Evolutionary conservation across 768 basidiomycete species (phyloP), one percentile per base, ranked within the genome.

Genomic region (Psilocybe sp.): DNA sequence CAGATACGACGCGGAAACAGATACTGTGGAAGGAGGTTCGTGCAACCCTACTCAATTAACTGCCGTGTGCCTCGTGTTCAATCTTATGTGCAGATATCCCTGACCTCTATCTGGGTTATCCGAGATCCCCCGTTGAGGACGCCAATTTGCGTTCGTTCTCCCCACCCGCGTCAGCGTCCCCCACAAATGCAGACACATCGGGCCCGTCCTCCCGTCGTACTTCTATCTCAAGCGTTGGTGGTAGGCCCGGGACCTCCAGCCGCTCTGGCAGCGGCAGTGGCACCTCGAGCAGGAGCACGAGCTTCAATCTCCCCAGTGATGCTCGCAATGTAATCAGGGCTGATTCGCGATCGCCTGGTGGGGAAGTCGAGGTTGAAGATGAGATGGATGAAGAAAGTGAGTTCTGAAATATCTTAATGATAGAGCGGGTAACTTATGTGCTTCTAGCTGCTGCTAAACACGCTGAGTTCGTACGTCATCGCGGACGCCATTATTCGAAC

Each of bases 301-400:
- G 87, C 66, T 92, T 92, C 67, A 89, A 80, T 64, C 73, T 92
- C 32, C 89, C 89, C 0, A 81, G 73, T 56, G 87, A 89, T 48
- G 82, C 84, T 9, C 74, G 80, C 42, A 77, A 75, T 43, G 80
- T 78, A 52, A 80, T 89, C 57, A 70, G 76, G 40, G 71, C 76
- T 48, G 71, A 78, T 52, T 78, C 71, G 1, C 76, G 81, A 31
- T 81, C 85, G 55, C 69, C 76, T 6, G 83, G 81, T 1, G 89
- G 83, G 41, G 86, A 91, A 63, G 76, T 82, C 5, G 87, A 91
- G 59, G 73, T 77, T 50, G 83, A 80, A 4, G 89, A 92, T 53
- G 89, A 90, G 63, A 88, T 92, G 89, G 89, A 92, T 58, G 89
- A 88, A 69, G 92, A 94, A 70, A 79, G 92, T 91, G 52, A 57